These are phyloP conservation scores for Candida coleopterorum DNA, from an alignment of 805 yeast species.

Conservation along the genomic window DNA sequence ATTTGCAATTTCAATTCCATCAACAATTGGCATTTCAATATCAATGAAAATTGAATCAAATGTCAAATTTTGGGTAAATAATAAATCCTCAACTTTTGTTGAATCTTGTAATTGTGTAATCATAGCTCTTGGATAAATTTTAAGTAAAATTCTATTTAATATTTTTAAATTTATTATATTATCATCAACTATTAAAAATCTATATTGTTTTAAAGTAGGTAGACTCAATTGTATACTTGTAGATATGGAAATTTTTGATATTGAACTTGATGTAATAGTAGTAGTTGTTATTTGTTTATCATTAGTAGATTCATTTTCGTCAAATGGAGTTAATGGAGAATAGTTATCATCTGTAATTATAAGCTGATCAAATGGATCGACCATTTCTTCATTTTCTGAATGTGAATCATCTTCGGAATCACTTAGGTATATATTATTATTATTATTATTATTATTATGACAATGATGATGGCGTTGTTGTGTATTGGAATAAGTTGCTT, in stretches of 20 bases:
- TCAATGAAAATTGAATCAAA: conserved; percentile 37
- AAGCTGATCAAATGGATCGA: conserved; percentile 5
- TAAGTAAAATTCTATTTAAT: conserved; percentile 25
- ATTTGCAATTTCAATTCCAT: conserved; percentile 36
- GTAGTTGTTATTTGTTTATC: background rate
- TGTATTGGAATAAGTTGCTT: conserved; percentile 1
- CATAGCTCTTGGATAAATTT: conserved; percentile 29
- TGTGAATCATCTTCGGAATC: conserved; percentile 3
- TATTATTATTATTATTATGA: background rate
- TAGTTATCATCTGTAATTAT: conserved; percentile 1
- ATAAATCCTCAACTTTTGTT: conserved; percentile 19
- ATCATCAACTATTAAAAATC: conserved; percentile 36
- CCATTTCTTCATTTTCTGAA: background rate
- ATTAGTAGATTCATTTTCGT: background rate
- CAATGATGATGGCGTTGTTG: too few species aligned
- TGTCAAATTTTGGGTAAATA: conserved; percentile 9
- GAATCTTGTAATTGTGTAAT: conserved; percentile 27
- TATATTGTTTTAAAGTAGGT: conserved; percentile 14
- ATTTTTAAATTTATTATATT: conserved; percentile 37
- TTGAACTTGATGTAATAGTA: background rate
- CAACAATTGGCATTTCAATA: conserved; percentile 41
- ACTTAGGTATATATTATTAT: background rate
- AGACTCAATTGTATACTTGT: conserved; percentile 1
- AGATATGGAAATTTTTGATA: background rate
- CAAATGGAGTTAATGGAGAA: conserved; percentile 4